Conservation (phyloP, 495 filamentous ascomycete genomes). For the Neurospora pannonica region DNA sequence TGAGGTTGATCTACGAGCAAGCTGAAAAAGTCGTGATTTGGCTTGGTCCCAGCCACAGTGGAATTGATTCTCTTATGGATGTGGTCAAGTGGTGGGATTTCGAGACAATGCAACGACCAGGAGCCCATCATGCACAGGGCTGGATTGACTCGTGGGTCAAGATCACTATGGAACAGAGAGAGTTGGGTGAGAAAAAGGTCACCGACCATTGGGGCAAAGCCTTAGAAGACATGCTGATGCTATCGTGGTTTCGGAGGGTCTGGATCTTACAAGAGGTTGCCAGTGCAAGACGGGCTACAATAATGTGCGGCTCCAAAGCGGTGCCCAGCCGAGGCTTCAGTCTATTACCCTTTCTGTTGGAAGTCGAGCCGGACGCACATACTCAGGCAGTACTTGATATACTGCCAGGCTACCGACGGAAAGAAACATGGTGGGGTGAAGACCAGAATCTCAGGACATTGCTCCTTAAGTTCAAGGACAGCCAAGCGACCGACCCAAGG, state of each 20-base stretch:
- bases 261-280: constrained; percentile 17
- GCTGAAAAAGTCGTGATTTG: too few species aligned
- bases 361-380: neutral
- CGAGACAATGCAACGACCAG: too few species aligned
- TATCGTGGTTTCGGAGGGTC: constrained; percentile 13
- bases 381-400: constrained; percentile 28
- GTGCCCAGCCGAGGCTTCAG: constrained; percentile 19
- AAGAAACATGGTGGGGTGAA: constrained; percentile 21
- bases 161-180: too few species aligned
- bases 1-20: too few species aligned
- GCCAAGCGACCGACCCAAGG: constrained; percentile 19
- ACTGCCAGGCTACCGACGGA: constrained; percentile 19
- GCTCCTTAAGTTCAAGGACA: constrained; percentile 18
- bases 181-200: too few species aligned
- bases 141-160: neutral
- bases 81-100: too few species aligned
- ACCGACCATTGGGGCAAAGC: too few species aligned
- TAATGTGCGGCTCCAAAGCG: constrained; percentile 18
- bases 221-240: neutral
- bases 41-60: too few species aligned
- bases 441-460: constrained; percentile 19
- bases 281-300: neutral
- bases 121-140: too few species aligned
- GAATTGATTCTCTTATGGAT: too few species aligned
- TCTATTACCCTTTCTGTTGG: constrained; percentile 15